These are phyloP conservation scores for Ilex aquifolium DNA, from an alignment of 257 asterid species.

Conservation along the genomic window DNA sequence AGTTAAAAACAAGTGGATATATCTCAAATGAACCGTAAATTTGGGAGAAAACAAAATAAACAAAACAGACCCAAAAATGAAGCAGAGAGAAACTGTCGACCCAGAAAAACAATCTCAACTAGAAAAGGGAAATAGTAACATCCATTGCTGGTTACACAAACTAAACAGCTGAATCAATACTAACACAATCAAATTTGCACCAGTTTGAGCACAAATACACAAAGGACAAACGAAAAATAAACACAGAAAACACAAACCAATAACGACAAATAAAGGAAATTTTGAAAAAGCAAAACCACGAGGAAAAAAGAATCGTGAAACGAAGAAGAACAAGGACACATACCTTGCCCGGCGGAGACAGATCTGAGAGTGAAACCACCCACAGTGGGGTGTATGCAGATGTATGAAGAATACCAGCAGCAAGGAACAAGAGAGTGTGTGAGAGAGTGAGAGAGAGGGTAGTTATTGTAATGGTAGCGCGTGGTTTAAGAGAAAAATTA, in stretches of 20 bases:
- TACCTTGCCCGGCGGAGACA: conserved; percentile 17
- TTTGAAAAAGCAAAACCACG: conserved; percentile 6
- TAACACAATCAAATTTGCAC: not conserved
- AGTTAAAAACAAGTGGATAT: not conserved
- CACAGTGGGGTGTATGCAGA: not conserved
- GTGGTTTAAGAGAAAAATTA: conserved; percentile 13
- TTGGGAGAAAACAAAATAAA: not conserved
- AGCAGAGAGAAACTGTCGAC: not conserved
- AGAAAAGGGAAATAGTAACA: not conserved
- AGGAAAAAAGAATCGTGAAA: not conserved
- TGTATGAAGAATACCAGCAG: no score
- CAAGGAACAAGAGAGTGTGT: not conserved
- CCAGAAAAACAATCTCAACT: no score
- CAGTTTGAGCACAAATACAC: not conserved
- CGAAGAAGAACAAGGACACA: conserved; percentile 5
- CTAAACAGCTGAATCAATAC: not conserved
- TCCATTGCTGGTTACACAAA: not conserved
- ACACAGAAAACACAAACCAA: not conserved
- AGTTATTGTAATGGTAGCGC: conserved; percentile 4
- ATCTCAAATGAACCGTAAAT: not conserved
- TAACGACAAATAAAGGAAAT: no score
- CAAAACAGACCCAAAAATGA: not conserved
- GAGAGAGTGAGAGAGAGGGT: conserved; percentile 3
- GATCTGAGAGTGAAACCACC: conserved; percentile 21
- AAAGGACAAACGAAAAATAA: not conserved